These are phyloP conservation scores for Bothriochloa decipiens DNA, from an alignment of 176 grass and related monocot species.

Conservation along the genomic window DNA sequence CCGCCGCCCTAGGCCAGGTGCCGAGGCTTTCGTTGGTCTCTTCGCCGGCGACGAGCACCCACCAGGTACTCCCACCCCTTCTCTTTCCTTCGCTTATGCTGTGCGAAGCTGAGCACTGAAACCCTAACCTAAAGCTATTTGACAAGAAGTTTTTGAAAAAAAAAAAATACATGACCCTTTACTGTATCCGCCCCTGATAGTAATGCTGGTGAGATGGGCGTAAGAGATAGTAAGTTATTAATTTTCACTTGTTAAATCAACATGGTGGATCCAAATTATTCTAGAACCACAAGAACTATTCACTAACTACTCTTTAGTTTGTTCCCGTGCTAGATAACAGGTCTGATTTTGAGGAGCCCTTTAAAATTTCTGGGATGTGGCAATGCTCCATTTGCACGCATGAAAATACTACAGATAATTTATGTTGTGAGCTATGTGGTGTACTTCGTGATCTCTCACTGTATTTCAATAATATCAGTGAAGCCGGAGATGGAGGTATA, in stretches of 20 bases:
- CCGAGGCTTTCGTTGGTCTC: too few species aligned
- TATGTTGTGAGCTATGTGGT: conserved; percentile 80
- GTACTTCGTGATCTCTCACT: conserved; percentile 52
- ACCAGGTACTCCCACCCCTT: too few species aligned
- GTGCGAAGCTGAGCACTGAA: too few species aligned
- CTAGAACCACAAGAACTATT: not conserved
- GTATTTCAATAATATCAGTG: conserved; percentile 50
- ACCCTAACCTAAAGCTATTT: too few species aligned
- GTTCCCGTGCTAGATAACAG: conserved; percentile 36
- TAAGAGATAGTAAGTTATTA: conserved; percentile 43
- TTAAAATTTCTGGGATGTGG: conserved; percentile 47
- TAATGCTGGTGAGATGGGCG: not conserved
- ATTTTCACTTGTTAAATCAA: not conserved
- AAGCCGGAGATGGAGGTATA: conserved; percentile 47
- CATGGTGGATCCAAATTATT: not conserved
- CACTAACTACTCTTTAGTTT: conserved; percentile 47
- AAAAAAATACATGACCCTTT: too few species aligned
- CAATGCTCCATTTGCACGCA: conserved; percentile 69
- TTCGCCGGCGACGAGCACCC: too few species aligned
- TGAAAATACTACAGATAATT: conserved; percentile 38
- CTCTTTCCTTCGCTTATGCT: too few species aligned
- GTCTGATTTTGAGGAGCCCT: conserved; percentile 32
- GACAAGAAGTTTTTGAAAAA: too few species aligned
- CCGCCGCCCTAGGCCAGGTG: too few species aligned
- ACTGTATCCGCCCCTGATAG: not conserved